phyloP scores from a whole-genome alignment of 108 stramenopile species.

The Phaeodactylum tricornutum region DNA sequence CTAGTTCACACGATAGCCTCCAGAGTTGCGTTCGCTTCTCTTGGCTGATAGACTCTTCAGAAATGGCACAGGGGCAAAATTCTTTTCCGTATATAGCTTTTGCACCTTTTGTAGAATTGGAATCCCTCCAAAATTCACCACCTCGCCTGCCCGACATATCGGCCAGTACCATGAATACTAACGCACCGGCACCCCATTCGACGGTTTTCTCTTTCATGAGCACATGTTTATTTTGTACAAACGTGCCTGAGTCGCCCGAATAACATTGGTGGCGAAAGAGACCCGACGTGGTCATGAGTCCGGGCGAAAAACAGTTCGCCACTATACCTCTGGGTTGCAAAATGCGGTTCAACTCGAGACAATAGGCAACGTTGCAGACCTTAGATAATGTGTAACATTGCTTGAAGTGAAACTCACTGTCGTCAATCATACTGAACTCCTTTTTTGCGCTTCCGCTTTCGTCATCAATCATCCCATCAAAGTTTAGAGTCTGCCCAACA shows the following conservation, averaged over 20 bases:
- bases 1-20: constrained; percentile 5
- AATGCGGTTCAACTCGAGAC: constrained; percentile 12
- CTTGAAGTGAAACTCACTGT: constrained; percentile 16
- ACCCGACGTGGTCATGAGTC: constrained; percentile 23
- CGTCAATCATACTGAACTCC: constrained; percentile 20
- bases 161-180: constrained; percentile 5
- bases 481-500: constrained; percentile 6
- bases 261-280: constrained; percentile 23
- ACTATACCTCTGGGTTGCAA: constrained; percentile 6
- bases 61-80: constrained; percentile 4
- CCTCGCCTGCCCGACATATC: neutral
- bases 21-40: constrained; percentile 1
- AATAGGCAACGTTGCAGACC: constrained; percentile 27
- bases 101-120: neutral
- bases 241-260: neutral
- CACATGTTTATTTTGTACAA: neutral
- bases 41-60: neutral
- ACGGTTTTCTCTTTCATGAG: constrained; percentile 4
- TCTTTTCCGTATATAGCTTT: constrained; percentile 6
- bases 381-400: constrained; percentile 20
- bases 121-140: constrained; percentile 4
- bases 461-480: constrained; percentile 18
- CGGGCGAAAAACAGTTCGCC: constrained; percentile 29
- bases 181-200: constrained; percentile 9
- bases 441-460: constrained; percentile 3